Evolutionary conservation across 148 eudicot species (phyloP).

Genomic region (Arbutus unedo): DNA sequence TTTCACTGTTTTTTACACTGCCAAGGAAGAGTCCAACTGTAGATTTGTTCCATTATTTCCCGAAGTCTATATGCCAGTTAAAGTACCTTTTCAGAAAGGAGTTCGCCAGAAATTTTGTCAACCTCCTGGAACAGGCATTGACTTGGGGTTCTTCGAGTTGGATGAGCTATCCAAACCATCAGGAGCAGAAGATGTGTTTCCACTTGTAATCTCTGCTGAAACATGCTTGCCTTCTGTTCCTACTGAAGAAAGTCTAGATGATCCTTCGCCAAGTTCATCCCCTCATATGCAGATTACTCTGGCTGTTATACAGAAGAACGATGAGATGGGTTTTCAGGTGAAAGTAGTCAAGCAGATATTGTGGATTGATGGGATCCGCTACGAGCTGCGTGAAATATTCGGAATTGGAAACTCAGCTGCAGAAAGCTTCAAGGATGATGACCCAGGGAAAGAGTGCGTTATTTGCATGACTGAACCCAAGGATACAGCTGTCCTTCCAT

Average conservation of each 20-base stretch:
- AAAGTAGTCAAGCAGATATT: constrained; percentile 67
- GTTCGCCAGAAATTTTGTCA: constrained; percentile 63
- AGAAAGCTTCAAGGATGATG: constrained; percentile 48
- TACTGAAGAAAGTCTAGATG: constrained; percentile 21
- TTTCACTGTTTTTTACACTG: constrained; percentile 65
- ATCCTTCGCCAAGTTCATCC: constrained; percentile 25
- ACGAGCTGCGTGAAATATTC: constrained; percentile 79
- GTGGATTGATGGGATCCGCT: constrained; percentile 63
- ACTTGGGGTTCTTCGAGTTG: constrained; percentile 56
- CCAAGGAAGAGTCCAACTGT: constrained; percentile 55
- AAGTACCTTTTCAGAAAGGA: constrained; percentile 65
- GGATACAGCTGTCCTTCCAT: constrained; percentile 74
- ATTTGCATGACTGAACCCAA: constrained; percentile 83
- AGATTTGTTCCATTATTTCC: constrained; percentile 44
- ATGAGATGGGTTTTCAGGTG: constrained; percentile 43
- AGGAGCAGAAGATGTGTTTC: constrained; percentile 53
- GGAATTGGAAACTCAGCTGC: constrained; percentile 57
- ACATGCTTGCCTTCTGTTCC: constrained; percentile 30
- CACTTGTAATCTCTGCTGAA: constrained; percentile 74
- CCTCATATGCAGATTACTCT: constrained; percentile 64
- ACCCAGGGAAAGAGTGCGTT: constrained; percentile 71
- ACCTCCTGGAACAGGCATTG: constrained; percentile 72
- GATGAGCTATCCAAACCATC: constrained; percentile 55
- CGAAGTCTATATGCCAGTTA: constrained; percentile 44
- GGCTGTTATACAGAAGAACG: constrained; percentile 56